phyloP scores from a whole-genome alignment of 371 early-diverging fungal genomes.

The Syncephalastrum racemosum region DNA sequence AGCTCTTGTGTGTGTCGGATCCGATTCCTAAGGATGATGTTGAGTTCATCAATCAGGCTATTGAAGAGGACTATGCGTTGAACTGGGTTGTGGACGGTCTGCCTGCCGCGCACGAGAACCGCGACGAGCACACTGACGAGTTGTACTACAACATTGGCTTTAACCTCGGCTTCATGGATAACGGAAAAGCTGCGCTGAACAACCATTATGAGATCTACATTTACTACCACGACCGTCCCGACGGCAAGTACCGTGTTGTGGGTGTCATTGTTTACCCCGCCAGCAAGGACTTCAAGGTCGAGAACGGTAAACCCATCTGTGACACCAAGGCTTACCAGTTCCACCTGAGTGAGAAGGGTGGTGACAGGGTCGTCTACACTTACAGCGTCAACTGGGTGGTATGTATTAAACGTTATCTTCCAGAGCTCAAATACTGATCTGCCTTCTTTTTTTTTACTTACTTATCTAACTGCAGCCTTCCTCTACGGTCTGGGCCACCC shows the following conservation, averaged over 20 bases:
- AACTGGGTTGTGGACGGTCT: constrained; percentile 93
- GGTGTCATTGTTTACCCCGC: constrained; percentile 80
- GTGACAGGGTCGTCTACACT: constrained; percentile 64
- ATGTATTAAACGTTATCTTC: constrained; percentile 24
- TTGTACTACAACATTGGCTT: constrained; percentile 80
- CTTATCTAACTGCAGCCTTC: constrained; percentile 45
- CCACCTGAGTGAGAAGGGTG: constrained; percentile 18
- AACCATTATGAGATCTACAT: constrained; percentile 74
- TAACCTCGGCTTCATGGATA: constrained; percentile 55
- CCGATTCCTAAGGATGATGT: constrained; percentile 72
- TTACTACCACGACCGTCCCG: constrained; percentile 73
- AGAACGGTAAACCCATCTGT: constrained; percentile 16
- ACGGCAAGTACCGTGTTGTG: constrained; percentile 78
- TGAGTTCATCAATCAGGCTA: constrained; percentile 82
- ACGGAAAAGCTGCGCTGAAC: constrained; percentile 12
- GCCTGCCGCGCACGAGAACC: constrained; percentile 76
- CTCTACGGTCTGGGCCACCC: constrained; percentile 79
- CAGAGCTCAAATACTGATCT: too few species aligned
- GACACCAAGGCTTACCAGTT: constrained; percentile 1
- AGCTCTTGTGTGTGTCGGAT: constrained; percentile 61
- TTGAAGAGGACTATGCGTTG: constrained; percentile 77
- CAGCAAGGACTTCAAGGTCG: constrained; percentile 33
- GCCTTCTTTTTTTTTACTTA: too few species aligned
- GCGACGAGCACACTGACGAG: constrained; percentile 59
- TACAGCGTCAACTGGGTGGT: constrained; percentile 83